A percentile compares a stretch with the other conserved stretches of the same genome.
Evolutionary conservation across 768 basidiomycete genomes (phyloP).

Genomic region (Hygrocybe coccinea): DNA sequence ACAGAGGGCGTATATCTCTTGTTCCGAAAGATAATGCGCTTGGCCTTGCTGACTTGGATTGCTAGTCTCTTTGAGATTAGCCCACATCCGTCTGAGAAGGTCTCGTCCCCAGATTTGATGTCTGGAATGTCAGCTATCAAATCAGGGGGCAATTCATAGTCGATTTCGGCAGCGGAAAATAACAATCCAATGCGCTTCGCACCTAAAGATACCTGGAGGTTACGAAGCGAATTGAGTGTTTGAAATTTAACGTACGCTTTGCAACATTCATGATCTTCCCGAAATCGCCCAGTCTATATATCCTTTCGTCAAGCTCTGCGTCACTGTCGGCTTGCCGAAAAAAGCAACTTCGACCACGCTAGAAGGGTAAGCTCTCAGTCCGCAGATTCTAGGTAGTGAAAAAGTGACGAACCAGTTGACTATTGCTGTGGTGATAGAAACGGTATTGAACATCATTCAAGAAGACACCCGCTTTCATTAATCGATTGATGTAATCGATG

Average conservation of each 20-base stretch:
- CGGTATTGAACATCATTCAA: conserved; percentile 55
- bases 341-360: conserved; percentile 63
- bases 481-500: conserved; percentile 51
- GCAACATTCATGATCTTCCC: conserved; percentile 57
- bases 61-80: conserved; percentile 53
- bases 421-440: conserved; percentile 70
- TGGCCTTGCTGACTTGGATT: conserved; percentile 47
- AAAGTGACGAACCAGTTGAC: conserved; percentile 48
- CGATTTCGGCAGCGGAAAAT: conserved; percentile 60
- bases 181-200: conserved; percentile 66
- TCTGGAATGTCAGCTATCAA: conserved; percentile 54
- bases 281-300: conserved; percentile 57
- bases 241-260: conserved; percentile 42
- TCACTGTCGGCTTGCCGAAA: conserved; percentile 51
- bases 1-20: conserved; percentile 56
- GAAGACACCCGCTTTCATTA: conserved; percentile 52
- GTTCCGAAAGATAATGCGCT: conserved; percentile 52
- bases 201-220: conserved; percentile 34
- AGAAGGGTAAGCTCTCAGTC: background rate
- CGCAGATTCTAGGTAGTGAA: background rate
- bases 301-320: conserved; percentile 51
- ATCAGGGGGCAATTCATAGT: conserved; percentile 48
- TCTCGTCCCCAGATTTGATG: conserved; percentile 50
- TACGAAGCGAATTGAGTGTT: background rate
- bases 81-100: conserved; percentile 68